Evolutionary conservation across 148 eudicot species (phyloP), one percentile per base, ranked within the genome.

Genomic region (Mesembryanthemum crystallinum): DNA sequence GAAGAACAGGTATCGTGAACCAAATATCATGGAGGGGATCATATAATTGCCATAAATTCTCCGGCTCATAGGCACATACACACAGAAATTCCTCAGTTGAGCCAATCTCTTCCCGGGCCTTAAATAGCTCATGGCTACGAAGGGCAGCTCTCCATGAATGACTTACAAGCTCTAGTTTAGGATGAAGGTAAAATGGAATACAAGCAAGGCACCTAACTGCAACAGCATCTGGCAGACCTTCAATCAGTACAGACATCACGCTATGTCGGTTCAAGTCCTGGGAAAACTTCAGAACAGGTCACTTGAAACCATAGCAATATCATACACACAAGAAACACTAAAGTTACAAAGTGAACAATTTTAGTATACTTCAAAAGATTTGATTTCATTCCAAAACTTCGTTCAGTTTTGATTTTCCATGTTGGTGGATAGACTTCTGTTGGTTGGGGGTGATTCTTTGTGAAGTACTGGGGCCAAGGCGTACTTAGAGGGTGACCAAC

Each of bases 141-240:
- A 92, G 70, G 69, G 97, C 93, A 81, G 82, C 84, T 85, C 86
- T 82, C 99, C 99, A 95, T 42, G 94, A 87, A 60, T 64, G 97
- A 73, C 88, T 92, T 37, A 95, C 91, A 45, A 89, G 87, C 78
- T 88, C 90, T 62, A 95, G 71, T 79, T 82, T 86, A 23, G 94
- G 97, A 75, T 92, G 90, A 70, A 88, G 97, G 73, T 87, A 77
- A 59, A 89, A 86, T 33, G 99, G 99, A 70, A 95, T 91, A 45
- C 88, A 84, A 24, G 99, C 97, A 64, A 95, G 97, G 79, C 99
- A 95, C 79, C 94, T 91, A 58, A 95, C 77, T 52, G 89, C 88
- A 57, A 95, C 97, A 74, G 94, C 98, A 81, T 95, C 97, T 18
- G 99, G 97, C 61, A 95, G 98, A 66, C 94, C 99, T 84, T 95